Evolutionary conservation across 1,284 basidiomycete genomes (phyloP), one percentile per base, ranked within the genome.

Genomic region (Apiotrichum akiyoshidainum): DNA sequence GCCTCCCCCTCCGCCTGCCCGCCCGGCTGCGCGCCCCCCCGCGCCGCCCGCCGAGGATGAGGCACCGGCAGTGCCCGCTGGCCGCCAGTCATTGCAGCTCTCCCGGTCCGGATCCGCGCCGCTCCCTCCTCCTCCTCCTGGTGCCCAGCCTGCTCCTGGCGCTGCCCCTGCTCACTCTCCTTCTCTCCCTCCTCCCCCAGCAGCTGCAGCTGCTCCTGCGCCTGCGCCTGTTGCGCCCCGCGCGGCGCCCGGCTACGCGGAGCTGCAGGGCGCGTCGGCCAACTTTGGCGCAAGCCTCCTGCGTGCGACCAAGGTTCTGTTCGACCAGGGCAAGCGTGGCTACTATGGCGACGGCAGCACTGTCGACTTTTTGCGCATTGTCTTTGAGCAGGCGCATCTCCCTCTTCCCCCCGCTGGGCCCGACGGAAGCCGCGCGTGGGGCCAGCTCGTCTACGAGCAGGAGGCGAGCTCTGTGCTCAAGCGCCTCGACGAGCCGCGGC

Each of bases 291-390:
- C 86, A 1, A 84, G 85, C 56, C 80, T 96, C 1, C 84, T 85
- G 66, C 85, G 89, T 64, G 81, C 83, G 0, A 89, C 91, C 0
- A 82, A 83, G 7, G 76, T 80, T 42, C 73, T 92, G 57, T 84
- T 83, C 61, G 87, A 89, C 42, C 86, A 87, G 65, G 88, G 88
- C 41, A 90, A 86, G 77, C 85, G 84, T 70, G 76, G 82, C 2
- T 80, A 91, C 47, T 83, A 91, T 39, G 91, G 89, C 31, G 90
- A 94, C 70, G 91, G 92, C 2, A 87, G 87, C 31, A 87, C 89
- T 56, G 78, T 82, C 1, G 89, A 89, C 2, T 93, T 93, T 71
- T 82, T 94, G 16, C 73, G 81, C 16, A 81, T 86, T 8, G 86
- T 86, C 5, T 73, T 92, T 42, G 72, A 73, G 26, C 61, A 68